These are phyloP conservation scores for Ormosia semicastrata DNA, from an alignment of 306 rosid genomes.

Conservation along the genomic window DNA sequence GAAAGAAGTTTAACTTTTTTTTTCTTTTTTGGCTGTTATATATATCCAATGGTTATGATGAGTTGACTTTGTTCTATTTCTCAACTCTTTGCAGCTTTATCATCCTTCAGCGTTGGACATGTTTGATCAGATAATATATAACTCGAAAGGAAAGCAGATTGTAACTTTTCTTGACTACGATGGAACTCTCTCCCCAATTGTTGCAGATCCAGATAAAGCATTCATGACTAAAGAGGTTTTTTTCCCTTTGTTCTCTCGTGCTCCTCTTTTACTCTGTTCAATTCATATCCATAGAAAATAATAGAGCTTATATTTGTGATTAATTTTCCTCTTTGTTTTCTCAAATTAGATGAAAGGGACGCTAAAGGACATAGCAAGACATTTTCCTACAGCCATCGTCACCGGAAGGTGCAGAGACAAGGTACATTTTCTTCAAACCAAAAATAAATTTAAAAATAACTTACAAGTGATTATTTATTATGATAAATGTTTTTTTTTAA, in stretches of 20 bases:
- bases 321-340: not conserved
- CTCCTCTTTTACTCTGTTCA: not conserved
- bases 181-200: slow-evolving; percentile 95
- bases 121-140: slow-evolving; percentile 58
- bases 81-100: slow-evolving; percentile 39
- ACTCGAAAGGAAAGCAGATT: slow-evolving; percentile 65
- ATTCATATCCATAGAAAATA: not conserved
- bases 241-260: not conserved
- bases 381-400: slow-evolving; percentile 90
- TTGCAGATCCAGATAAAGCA: slow-evolving; percentile 84
- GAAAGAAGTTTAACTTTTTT: no score
- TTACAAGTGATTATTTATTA: not conserved
- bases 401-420: slow-evolving; percentile 84
- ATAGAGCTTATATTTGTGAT: not conserved
- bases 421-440: slow-evolving; percentile 52
- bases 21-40: not conserved
- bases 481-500: not conserved
- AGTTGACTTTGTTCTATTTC: not conserved
- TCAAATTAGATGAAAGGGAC: slow-evolving; percentile 76
- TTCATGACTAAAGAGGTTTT: slow-evolving; percentile 87
- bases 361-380: slow-evolving; percentile 63
- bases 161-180: slow-evolving; percentile 89
- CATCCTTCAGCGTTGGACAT: slow-evolving; percentile 77
- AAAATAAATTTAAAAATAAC: not conserved
- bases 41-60: not conserved